Conservation (phyloP, 1,284 basidiomycete species). For the Inonotus obliquus region DNA sequence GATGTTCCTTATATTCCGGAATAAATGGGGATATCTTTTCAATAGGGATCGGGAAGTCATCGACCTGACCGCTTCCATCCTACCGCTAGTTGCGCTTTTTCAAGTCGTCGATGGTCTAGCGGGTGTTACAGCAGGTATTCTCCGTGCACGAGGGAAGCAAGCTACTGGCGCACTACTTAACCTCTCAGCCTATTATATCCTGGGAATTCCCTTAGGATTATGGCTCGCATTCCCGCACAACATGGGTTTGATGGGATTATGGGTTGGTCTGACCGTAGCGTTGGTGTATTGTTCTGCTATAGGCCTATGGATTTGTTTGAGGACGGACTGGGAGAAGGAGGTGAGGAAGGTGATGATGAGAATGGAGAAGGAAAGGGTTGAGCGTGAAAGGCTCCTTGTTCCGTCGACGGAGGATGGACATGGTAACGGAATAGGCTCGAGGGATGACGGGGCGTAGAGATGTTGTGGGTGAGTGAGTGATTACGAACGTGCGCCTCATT, state of each 20-base stretch:
- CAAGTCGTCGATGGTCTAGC: conserved; percentile 71
- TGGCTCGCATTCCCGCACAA: conserved; percentile 53
- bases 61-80: conserved; percentile 58
- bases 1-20: conserved; percentile 68
- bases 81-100: conserved; percentile 78
- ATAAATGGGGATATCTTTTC: conserved; percentile 79
- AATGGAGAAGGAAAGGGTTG: conserved; percentile 31
- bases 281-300: conserved; percentile 55
- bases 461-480: neutral
- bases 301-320: conserved; percentile 55
- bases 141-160: conserved; percentile 62
- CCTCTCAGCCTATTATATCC: conserved; percentile 62
- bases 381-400: neutral
- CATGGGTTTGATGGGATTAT: conserved; percentile 59
- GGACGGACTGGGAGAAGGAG: conserved; percentile 63
- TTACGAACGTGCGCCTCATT: no score
- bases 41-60: conserved; percentile 59
- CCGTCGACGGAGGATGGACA: neutral
- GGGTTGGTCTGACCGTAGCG: conserved; percentile 72
- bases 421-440: neutral
- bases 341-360: conserved; percentile 46
- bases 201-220: conserved; percentile 69
- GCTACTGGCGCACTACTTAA: conserved; percentile 63
- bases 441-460: neutral
- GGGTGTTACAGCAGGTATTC: conserved; percentile 66